Evolutionary conservation across 352 stramenopile genomes (phyloP).

Genomic region (Phytopythium vexans): DNA sequence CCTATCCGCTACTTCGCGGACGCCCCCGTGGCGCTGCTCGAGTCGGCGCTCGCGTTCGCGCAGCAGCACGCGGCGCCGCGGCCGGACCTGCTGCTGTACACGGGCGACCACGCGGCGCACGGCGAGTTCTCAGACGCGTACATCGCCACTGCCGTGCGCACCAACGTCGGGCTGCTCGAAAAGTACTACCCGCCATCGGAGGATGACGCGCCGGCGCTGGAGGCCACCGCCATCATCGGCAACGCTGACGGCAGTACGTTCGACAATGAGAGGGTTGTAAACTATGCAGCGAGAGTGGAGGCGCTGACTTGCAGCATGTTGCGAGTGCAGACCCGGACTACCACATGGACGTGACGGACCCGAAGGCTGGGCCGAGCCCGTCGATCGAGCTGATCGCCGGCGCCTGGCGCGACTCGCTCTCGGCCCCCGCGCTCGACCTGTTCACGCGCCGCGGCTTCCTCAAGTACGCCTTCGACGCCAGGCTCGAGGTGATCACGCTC

Average conservation of each 20-base stretch:
- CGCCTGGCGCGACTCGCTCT: conserved; percentile 62
- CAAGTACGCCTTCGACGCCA: conserved; percentile 57
- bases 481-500: conserved; percentile 68
- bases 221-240: conserved; percentile 75
- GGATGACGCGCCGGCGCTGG: conserved; percentile 14
- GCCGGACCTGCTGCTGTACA: conserved; percentile 79
- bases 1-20: conserved; percentile 53
- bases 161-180: conserved; percentile 65
- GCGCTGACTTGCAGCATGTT: conserved; percentile 4
- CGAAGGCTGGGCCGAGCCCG: conserved; percentile 44
- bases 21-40: conserved; percentile 49
- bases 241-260: conserved; percentile 73
- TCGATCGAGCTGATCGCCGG: conserved; percentile 60
- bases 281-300: neutral
- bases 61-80: conserved; percentile 44
- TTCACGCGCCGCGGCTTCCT: conserved; percentile 71
- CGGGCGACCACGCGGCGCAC: conserved; percentile 74
- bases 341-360: conserved; percentile 77
- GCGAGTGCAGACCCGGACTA: conserved; percentile 65
- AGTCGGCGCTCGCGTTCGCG: conserved; percentile 68
- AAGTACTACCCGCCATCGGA: conserved; percentile 51
- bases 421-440: conserved; percentile 43
- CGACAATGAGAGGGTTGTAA: neutral
- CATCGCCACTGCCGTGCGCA: conserved; percentile 55
- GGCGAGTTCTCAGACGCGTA: conserved; percentile 57